phyloP scores from a whole-genome alignment of 2,329 filamentous ascomycete genomes.

The Coniosporium tulheliwenetii region DNA sequence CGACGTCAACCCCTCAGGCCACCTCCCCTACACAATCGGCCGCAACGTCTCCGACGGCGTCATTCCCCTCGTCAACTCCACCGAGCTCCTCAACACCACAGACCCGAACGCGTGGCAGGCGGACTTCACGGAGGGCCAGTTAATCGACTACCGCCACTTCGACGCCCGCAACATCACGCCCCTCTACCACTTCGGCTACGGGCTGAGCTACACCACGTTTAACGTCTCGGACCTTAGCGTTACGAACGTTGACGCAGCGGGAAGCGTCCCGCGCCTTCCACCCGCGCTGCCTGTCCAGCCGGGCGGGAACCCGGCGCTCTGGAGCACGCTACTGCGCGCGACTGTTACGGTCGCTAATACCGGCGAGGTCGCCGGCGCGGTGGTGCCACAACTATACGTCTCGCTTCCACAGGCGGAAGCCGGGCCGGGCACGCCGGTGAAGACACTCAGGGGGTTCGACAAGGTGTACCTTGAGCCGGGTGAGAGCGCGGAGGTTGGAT shows the following conservation, averaged over 20 bases:
- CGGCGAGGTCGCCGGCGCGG: slow-evolving; percentile 29
- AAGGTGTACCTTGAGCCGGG: slow-evolving; percentile 21
- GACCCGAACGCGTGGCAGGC: slow-evolving; percentile 26
- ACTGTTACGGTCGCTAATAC: slow-evolving; percentile 35
- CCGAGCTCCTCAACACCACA: slow-evolving; percentile 13
- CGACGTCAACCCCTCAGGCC: slow-evolving; percentile 21
- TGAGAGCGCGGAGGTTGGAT: slow-evolving; percentile 11
- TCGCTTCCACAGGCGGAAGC: slow-evolving; percentile 23
- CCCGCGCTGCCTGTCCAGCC: slow-evolving; percentile 9
- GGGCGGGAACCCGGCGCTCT: slow-evolving; percentile 41
- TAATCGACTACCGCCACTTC: slow-evolving; percentile 40
- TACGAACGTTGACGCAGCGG: background rate
- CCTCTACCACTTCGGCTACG: slow-evolving; percentile 20
- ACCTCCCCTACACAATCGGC: slow-evolving; percentile 23
- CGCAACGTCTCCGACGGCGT: slow-evolving; percentile 16
- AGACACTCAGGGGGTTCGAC: slow-evolving; percentile 27
- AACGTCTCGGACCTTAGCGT: too few relatives aligned
- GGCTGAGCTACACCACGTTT: slow-evolving; percentile 22
- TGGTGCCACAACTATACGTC: slow-evolving; percentile 43
- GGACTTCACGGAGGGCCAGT: slow-evolving; percentile 35
- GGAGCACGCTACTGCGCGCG: slow-evolving; percentile 32
- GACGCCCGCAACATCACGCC: slow-evolving; percentile 17
- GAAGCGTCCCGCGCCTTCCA: slow-evolving; percentile 8
- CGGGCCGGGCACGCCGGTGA: too few relatives aligned
- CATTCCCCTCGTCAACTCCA: slow-evolving; percentile 19